Conservation (phyloP, 371 early-diverging fungal species). For the Capillidium rhysosporum region DNA sequence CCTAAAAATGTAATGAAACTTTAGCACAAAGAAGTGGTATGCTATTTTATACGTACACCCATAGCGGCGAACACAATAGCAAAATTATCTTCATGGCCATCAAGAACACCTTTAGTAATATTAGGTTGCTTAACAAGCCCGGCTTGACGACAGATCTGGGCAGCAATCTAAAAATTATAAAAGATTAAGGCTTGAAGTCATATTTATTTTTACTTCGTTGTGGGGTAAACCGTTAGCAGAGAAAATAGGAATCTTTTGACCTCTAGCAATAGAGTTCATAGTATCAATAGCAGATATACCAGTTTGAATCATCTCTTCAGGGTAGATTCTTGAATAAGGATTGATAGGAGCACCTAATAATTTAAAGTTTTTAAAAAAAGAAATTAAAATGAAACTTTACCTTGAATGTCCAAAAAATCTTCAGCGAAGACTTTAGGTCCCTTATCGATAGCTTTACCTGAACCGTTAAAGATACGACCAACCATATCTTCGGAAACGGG, state of each 20-base stretch:
- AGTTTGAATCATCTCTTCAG: slow-evolving; percentile 99
- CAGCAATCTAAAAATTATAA: slow-evolving; percentile 66
- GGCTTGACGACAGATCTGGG: slow-evolving; percentile 99
- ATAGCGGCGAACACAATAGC: slow-evolving; percentile 99
- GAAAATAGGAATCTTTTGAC: slow-evolving; percentile 99
- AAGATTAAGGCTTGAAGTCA: background rate
- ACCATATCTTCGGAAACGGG: slow-evolving; percentile 99
- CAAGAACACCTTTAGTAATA: slow-evolving; percentile 81
- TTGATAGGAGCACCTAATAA: slow-evolving; percentile 87
- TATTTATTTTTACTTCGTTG: slow-evolving; percentile 61
- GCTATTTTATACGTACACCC: slow-evolving; percentile 45
- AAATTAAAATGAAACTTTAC: slow-evolving; percentile 15
- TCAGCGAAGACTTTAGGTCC: slow-evolving; percentile 99
- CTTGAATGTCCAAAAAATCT: slow-evolving; percentile 96
- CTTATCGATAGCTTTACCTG: slow-evolving; percentile 97
- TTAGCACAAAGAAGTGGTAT: background rate
- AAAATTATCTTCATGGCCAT: slow-evolving; percentile 98
- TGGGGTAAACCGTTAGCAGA: slow-evolving; percentile 99
- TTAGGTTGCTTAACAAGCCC: slow-evolving; percentile 84
- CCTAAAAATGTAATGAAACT: slow-evolving; percentile 5
- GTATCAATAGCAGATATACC: slow-evolving; percentile 99
- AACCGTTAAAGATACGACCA: slow-evolving; percentile 99
- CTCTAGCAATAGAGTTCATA: slow-evolving; percentile 99
- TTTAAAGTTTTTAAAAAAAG: background rate
- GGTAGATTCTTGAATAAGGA: slow-evolving; percentile 98